Evolutionary conservation across 345 rosid species (phyloP).

Genomic region (Trapa incisa): DNA sequence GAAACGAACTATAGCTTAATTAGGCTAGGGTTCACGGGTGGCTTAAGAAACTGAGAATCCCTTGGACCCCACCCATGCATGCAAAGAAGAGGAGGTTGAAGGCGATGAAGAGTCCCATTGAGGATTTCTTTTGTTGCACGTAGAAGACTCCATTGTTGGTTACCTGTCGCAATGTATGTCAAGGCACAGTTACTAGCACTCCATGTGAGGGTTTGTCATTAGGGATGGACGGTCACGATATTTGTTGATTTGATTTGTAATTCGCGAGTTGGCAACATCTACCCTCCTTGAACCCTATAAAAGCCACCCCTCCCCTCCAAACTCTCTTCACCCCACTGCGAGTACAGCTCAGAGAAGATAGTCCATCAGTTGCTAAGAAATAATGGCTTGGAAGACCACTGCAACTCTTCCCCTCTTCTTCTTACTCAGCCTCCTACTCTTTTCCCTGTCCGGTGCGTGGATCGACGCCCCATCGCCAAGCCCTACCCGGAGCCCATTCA

Average conservation of each 20-base stretch:
- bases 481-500: too few relatives aligned
- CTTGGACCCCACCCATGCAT: background rate
- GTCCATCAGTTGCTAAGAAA: constrained; percentile 1
- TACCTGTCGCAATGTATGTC: too few relatives aligned
- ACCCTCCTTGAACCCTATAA: constrained; percentile 1
- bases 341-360: background rate
- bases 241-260: too few relatives aligned
- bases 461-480: constrained; percentile 7
- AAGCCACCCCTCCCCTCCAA: background rate
- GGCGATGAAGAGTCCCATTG: too few relatives aligned
- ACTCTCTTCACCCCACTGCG: background rate
- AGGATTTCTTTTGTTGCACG: too few relatives aligned
- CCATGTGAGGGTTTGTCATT: too few relatives aligned
- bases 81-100: too few relatives aligned
- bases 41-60: background rate
- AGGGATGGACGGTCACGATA: too few relatives aligned
- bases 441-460: constrained; percentile 29
- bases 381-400: constrained; percentile 21
- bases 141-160: too few relatives aligned
- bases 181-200: too few relatives aligned
- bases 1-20: background rate
- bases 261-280: too few relatives aligned
- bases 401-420: constrained; percentile 17
- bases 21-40: background rate
- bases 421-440: constrained; percentile 17